Percentiles rank a stretch among this genome's conserved stretches.
These are phyloP conservation scores for Trypanosoma platydactyli DNA, from an alignment of 208 protist species.

Conservation along the genomic window DNA sequence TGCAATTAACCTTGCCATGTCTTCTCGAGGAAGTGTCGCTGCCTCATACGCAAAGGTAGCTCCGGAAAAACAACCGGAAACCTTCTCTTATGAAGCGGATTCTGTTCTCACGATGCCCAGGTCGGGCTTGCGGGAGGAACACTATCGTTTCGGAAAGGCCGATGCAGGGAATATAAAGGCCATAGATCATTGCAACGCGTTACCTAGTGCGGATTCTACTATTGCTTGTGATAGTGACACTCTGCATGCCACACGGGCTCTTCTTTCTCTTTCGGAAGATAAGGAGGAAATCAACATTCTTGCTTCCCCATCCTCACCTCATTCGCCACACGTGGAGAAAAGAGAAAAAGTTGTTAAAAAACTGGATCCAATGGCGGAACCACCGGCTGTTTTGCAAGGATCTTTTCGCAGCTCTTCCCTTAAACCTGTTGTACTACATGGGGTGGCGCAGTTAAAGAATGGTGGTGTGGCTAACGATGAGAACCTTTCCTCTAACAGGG, in stretches of 20 bases:
- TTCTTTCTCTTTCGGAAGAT: no score
- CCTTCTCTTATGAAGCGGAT: background rate
- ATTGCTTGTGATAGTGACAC: background rate
- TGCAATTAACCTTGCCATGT: constrained; percentile 25
- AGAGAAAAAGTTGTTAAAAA: no score
- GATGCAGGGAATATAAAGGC: background rate
- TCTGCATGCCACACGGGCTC: no score
- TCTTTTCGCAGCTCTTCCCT: no score
- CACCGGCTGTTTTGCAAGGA: no score
- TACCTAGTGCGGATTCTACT: background rate
- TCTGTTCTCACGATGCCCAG: background rate
- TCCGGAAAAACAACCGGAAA: background rate
- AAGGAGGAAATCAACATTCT: no score
- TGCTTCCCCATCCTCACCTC: no score
- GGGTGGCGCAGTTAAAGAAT: no score
- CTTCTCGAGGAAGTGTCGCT: background rate
- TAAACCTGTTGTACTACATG: no score
- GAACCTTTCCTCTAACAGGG: background rate
- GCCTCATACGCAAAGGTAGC: background rate
- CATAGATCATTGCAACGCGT: background rate
- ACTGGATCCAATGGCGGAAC: no score
- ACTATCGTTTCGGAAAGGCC: background rate
- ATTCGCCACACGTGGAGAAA: no score
- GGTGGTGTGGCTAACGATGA: no score
- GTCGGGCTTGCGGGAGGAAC: background rate